Evolutionary conservation across 306 rosid genomes (phyloP).

Genomic region (Prunus salicina): DNA sequence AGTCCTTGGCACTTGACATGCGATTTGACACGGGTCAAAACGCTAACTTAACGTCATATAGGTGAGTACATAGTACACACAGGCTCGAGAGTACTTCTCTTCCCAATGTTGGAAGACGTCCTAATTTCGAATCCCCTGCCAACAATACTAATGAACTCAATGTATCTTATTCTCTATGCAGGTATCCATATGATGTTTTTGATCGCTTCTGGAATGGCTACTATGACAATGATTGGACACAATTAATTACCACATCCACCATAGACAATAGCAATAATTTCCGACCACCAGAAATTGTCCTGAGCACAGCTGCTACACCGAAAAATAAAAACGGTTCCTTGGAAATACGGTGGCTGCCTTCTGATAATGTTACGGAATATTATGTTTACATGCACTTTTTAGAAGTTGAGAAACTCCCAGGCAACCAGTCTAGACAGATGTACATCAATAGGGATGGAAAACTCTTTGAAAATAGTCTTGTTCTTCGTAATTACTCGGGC

Average conservation of each 20-base stretch:
- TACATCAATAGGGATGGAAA: too few species aligned
- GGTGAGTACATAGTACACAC: background rate
- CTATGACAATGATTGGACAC: background rate
- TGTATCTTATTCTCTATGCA: background rate
- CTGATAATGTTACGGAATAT: background rate
- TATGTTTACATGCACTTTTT: constrained; percentile 26
- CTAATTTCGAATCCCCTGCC: too few species aligned
- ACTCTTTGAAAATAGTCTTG: accelerated
- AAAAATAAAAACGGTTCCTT: background rate
- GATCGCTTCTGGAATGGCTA: constrained; percentile 35
- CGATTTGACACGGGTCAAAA: constrained; percentile 25
- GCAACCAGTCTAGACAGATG: background rate
- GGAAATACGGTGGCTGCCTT: background rate
- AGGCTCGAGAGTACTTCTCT: too few species aligned
- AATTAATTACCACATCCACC: background rate
- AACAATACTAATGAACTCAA: too few species aligned
- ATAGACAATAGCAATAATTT: background rate
- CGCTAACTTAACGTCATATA: background rate
- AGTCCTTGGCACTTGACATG: background rate
- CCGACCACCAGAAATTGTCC: constrained; percentile 20
- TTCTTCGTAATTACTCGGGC: too few species aligned
- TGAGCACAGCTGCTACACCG: constrained; percentile 25
- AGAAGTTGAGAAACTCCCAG: constrained; percentile 34
- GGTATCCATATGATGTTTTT: constrained; percentile 33
- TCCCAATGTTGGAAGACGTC: too few species aligned